Conservation (phyloP, 2,329 filamentous ascomycete species). For the Curvularia sp. region DNA sequence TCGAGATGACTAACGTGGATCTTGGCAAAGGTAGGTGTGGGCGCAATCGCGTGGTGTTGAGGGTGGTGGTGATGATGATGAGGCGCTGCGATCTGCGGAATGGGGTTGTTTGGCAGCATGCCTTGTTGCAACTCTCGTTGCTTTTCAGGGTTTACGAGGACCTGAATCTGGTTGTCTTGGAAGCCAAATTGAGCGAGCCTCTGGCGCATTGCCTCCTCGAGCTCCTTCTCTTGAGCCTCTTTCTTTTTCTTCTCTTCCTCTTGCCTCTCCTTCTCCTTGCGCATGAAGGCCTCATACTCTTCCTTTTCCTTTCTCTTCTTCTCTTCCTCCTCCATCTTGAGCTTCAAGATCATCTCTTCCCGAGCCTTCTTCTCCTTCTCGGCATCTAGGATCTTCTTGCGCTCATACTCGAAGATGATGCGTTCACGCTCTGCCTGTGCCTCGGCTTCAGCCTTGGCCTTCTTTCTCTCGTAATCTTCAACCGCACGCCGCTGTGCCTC, state of each 20-base stretch:
- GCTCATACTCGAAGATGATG: conserved; percentile 47
- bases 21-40: conserved; percentile 56
- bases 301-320: conserved; percentile 53
- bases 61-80: conserved; percentile 13
- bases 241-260: conserved; percentile 52
- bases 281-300: conserved; percentile 51
- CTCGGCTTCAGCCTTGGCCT: conserved; percentile 42
- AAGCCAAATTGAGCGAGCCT: conserved; percentile 55
- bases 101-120: conserved; percentile 41
- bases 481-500: conserved; percentile 44
- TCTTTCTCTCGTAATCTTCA: conserved; percentile 45
- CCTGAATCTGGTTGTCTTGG: conserved; percentile 57
- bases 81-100: conserved; percentile 26
- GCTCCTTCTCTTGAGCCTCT: conserved; percentile 50
- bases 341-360: conserved; percentile 49
- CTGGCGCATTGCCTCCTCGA: conserved; percentile 57
- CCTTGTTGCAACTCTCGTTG: conserved; percentile 49
- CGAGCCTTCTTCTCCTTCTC: conserved; percentile 48
- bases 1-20: conserved; percentile 56
- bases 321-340: conserved; percentile 51
- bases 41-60: conserved; percentile 10
- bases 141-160: conserved; percentile 57
- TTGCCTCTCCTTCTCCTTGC: conserved; percentile 51
- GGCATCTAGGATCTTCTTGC: conserved; percentile 46
- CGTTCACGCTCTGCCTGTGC: conserved; percentile 42